These are phyloP conservation scores for Ustilago curta DNA, from an alignment of 1,284 basidiomycete genomes.

Conservation along the genomic window DNA sequence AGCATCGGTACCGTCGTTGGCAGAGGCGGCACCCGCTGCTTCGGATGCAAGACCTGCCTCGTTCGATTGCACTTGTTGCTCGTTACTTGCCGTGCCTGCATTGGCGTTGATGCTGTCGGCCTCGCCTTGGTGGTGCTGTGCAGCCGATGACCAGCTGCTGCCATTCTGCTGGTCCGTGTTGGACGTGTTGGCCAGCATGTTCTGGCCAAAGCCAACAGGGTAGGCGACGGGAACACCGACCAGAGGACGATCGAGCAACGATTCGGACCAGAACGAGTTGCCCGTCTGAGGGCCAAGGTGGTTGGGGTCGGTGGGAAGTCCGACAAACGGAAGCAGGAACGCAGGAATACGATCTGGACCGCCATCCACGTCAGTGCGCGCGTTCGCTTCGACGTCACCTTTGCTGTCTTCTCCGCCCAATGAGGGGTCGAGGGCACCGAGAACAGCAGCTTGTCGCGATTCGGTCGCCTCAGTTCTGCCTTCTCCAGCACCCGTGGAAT, in stretches of 20 bases:
- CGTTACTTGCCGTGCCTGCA: slow-evolving; percentile 2
- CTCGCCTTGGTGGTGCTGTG: slow-evolving; percentile 20
- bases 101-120: neutral
- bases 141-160: slow-evolving; percentile 17
- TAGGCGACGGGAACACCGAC: slow-evolving; percentile 49
- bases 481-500: slow-evolving; percentile 1
- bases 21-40: neutral
- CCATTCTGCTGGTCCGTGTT: slow-evolving; percentile 36
- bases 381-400: slow-evolving; percentile 12
- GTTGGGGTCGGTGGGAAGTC: slow-evolving; percentile 46
- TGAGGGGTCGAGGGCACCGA: slow-evolving; percentile 39
- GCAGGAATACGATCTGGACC: slow-evolving; percentile 39
- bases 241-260: slow-evolving; percentile 48
- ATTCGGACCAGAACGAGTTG: slow-evolving; percentile 46
- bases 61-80: slow-evolving; percentile 10
- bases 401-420: slow-evolving; percentile 19
- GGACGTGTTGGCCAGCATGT: slow-evolving; percentile 8
- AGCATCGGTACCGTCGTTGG: slow-evolving; percentile 9
- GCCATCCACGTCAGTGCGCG: slow-evolving; percentile 32
- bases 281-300: slow-evolving; percentile 42
- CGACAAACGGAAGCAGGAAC: slow-evolving; percentile 49
- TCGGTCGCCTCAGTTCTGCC: slow-evolving; percentile 8
- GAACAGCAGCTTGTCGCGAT: slow-evolving; percentile 18
- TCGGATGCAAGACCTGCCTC: slow-evolving; percentile 17
- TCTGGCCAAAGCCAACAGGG: slow-evolving; percentile 44